phyloP scores from a whole-genome alignment of 805 yeast genomes.

The Candida incommunis region DNA sequence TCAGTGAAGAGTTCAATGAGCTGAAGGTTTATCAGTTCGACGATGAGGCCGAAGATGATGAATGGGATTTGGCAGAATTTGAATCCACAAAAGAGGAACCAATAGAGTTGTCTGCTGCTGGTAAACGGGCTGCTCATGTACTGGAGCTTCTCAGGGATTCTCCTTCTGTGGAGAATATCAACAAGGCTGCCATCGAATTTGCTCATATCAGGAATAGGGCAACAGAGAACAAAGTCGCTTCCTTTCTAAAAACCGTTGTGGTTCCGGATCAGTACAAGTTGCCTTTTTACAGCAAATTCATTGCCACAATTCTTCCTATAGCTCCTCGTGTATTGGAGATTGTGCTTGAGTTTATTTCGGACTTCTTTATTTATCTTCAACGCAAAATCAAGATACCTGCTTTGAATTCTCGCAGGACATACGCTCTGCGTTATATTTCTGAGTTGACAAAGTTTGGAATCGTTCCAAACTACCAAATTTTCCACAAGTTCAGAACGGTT shows the following conservation, averaged over 20 bases:
- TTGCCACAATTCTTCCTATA: conserved; percentile 40
- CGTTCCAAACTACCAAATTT: conserved; percentile 54
- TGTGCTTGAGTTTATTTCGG: conserved; percentile 40
- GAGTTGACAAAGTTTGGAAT: conserved; percentile 69
- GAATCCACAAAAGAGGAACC: conserved; percentile 21
- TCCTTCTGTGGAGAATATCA: conserved; percentile 15
- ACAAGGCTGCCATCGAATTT: conserved; percentile 20
- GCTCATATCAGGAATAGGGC: conserved; percentile 52
- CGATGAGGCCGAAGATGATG: conserved; percentile 24
- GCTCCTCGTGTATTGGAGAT: conserved; percentile 39
- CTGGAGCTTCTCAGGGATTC: conserved; percentile 7
- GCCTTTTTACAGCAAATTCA: conserved; percentile 46
- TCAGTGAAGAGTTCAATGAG: neutral
- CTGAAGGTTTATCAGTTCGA: conserved; percentile 5
- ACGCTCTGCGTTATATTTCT: conserved; percentile 42
- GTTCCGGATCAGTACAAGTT: conserved; percentile 22
- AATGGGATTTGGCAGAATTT: conserved; percentile 29
- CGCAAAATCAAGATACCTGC: conserved; percentile 7
- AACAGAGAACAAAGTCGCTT: conserved; percentile 44
- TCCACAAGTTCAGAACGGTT: conserved; percentile 56
- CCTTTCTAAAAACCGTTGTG: conserved; percentile 36
- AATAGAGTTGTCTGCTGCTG: conserved; percentile 4
- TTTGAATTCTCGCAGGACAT: conserved; percentile 10
- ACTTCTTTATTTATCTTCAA: conserved; percentile 11
- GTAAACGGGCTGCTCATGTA: conserved; percentile 6